Base-by-base conservation (phyloP, 108 stramenopile genomes). In the Cyclotella distinguenda region DNA sequence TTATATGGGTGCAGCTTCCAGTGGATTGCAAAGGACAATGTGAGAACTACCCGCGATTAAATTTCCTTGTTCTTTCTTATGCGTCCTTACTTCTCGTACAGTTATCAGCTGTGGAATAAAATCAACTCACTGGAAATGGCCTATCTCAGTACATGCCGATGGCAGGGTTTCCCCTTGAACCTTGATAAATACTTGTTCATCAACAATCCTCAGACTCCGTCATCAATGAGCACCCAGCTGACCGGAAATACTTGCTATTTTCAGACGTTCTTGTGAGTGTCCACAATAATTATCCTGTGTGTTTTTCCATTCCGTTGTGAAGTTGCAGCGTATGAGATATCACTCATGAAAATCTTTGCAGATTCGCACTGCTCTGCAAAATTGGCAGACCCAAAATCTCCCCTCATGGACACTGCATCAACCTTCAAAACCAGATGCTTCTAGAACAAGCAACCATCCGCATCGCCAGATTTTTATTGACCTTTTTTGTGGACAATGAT, bases 191-290 rank as follows among this genome's bases (percentile, higher is more conserved):
- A 79, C 27, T 26, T 79, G 45, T 74, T 82, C 53, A 64, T 82
- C 59, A 82, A 82, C 33, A 40, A 40, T 40, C 33, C 43, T 33
- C 15, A n/a, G 10, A 46, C 38, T 6, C 44, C 21, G 15, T 59
- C 53, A 2, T 21, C 43, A 3, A 82, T 82, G 81, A 74, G 72
- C 26, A 70, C 57, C n/a, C 81, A 82, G 42, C 57, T 78, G 38
- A 82, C 81, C 12, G 78, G 78, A 12, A 79, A 76, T 43, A 82
- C 81, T 19, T 82, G 81, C 44, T 82, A 82, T 33, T 82, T 82
- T 40, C 81, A 82, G 62, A 79, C 78, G 8, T 82, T 67, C 53
- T 68, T 82, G 45, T 68, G 47, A 68, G 67, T 60, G 2, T 0
- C 35, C 19, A 4, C 12, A 21, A 10, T 16, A 13, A 30, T 18